These are phyloP conservation scores for Darksidea phi DNA, from an alignment of 495 filamentous ascomycete species.

Conservation along the genomic window DNA sequence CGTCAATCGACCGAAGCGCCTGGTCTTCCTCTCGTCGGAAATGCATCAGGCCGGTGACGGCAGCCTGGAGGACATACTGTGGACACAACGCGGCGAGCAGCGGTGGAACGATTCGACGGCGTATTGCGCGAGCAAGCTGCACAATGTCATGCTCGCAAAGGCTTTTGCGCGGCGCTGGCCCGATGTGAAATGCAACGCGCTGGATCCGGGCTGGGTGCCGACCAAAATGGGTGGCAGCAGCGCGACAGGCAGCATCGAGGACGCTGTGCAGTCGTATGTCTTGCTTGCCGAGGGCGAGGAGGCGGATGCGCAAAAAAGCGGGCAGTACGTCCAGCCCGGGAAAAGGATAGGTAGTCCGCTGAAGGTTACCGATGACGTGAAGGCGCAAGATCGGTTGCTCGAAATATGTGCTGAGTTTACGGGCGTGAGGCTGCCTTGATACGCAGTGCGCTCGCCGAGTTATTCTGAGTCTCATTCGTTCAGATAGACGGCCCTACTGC, in stretches of 20 bases:
- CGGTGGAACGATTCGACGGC: slow-evolving; percentile 37
- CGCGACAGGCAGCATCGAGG: slow-evolving; percentile 43
- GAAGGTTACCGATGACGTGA: slow-evolving; percentile 14
- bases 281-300: slow-evolving; percentile 14
- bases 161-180: slow-evolving; percentile 53
- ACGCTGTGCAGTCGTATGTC: slow-evolving; percentile 9
- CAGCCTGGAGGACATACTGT: slow-evolving; percentile 44
- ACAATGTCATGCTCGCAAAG: slow-evolving; percentile 56
- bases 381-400: background rate
- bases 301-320: slow-evolving; percentile 2
- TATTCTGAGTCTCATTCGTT: no score
- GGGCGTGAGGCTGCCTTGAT: background rate
- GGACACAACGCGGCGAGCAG: slow-evolving; percentile 24
- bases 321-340: slow-evolving; percentile 6
- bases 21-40: slow-evolving; percentile 55
- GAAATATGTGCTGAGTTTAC: background rate
- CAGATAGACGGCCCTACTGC: no score
- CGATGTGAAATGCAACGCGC: slow-evolving; percentile 50
- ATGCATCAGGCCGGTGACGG: slow-evolving; percentile 51
- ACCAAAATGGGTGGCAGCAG: slow-evolving; percentile 60
- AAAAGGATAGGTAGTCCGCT: slow-evolving; percentile 10
- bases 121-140: slow-evolving; percentile 56
- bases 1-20: slow-evolving; percentile 52
- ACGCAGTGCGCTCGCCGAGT: background rate
- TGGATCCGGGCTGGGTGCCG: slow-evolving; percentile 64